Evolutionary conservation across 1,139 yeast species (phyloP).

Genomic region (Suhomyces taliae): DNA sequence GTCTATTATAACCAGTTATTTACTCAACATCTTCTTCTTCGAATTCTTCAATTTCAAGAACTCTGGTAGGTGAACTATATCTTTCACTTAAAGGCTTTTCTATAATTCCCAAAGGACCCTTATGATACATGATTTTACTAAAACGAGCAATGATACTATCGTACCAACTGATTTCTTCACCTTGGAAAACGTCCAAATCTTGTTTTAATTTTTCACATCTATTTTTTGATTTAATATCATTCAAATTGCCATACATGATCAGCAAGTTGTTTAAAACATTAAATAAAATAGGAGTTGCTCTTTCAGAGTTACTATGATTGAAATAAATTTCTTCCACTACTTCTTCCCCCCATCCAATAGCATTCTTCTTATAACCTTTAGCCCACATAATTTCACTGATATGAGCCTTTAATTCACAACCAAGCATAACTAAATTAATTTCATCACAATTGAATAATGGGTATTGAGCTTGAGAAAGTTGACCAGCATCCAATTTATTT

Average conservation of each 20-base stretch:
- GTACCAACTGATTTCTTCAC: slow-evolving; percentile 33
- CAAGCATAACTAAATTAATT: slow-evolving; percentile 29
- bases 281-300: slow-evolving; percentile 32
- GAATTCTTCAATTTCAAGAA: slow-evolving; percentile 43
- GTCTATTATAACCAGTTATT: background rate
- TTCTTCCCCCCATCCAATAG: slow-evolving; percentile 66
- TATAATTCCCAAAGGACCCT: slow-evolving; percentile 46
- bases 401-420: slow-evolving; percentile 52
- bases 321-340: slow-evolving; percentile 41
- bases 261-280: slow-evolving; percentile 34
- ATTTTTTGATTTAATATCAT: slow-evolving; percentile 24
- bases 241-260: slow-evolving; percentile 32
- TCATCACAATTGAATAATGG: slow-evolving; percentile 41
- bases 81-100: slow-evolving; percentile 44
- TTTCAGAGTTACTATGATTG: slow-evolving; percentile 28
- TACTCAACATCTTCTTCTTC: slow-evolving; percentile 45
- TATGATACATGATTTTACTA: slow-evolving; percentile 40
- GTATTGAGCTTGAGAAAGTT: slow-evolving; percentile 28
- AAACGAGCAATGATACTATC: slow-evolving; percentile 34
- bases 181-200: slow-evolving; percentile 23
- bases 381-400: slow-evolving; percentile 69
- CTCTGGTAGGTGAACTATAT: slow-evolving; percentile 34
- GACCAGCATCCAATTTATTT: slow-evolving; percentile 19
- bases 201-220: slow-evolving; percentile 31
- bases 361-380: slow-evolving; percentile 50